Evolutionary conservation across 768 basidiomycete genomes (phyloP), one percentile per base, ranked within the genome.

Genomic region (Coprinopsis strossmayeri): DNA sequence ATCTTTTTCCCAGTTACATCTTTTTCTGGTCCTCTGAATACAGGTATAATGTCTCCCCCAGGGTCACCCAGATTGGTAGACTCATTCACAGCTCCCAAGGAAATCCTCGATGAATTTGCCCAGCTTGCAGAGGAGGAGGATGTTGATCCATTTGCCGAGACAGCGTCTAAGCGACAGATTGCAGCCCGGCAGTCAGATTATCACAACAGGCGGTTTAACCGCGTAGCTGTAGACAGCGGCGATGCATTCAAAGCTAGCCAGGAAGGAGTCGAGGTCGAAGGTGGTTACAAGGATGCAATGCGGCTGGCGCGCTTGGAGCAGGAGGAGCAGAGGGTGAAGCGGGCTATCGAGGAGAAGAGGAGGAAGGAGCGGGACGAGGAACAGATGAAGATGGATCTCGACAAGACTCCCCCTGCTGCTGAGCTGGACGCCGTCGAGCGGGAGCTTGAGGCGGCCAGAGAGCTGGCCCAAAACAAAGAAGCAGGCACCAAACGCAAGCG

Each of bases 281-380:
- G 91, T 39, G 88, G 89, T 2, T 99, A 98, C 65, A 94, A 90
- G 62, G 95, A 97, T 62, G 89, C 92, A 11, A 99, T 98, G 96
- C 77, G 92, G 61, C 60, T 94, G 57, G 75, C 87, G 52, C 81
- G 83, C 62, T 69, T 99, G 65, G 93, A 98, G 75, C 87, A 90
- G 68, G 96, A 98, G 69, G 96, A 98, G 68, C 73, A 69, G 55
- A 71, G 89, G 53, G 92, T 98, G 28, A 74, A 76, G 61, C 72
- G 81, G 57, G 86, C 85, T 17, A 93, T 93, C 52, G 88, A 93
- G 64, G 91, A 95, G 63, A 87, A 91, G 70, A 84, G 89, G 69
- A 82, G 79, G 65, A 76, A 77, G 59, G 84, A 86, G 7, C 72
- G 79, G 51, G 87, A 91, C 60, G 78, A 84, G 57, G 77, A 74